Evolutionary conservation across 2,329 filamentous ascomycete species (phyloP), one percentile per base, ranked within the genome.

Genomic region (Knufia fluminis): DNA sequence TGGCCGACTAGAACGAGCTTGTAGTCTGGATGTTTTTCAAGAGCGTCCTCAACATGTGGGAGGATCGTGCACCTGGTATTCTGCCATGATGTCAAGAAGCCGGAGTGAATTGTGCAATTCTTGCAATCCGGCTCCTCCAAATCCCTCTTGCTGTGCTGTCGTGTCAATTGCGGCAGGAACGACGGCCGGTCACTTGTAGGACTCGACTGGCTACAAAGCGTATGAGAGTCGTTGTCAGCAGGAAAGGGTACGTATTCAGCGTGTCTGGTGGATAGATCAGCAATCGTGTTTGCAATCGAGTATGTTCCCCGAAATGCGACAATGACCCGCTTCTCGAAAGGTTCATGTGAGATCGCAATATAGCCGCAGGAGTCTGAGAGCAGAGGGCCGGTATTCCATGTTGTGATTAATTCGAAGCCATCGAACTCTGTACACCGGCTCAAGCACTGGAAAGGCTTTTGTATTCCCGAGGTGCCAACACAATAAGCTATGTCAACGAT

Each of bases 401-500:
- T 86, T 33, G 77, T 82, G 52, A 92, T 73, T 26, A 98, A 76
- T 54, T 87, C 82, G 57, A 97, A 82, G 2, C 75, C 72, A 1
- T 85, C 80, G 55, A 97, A 96, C 50, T 96, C 88, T 32, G 73
- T 72, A 68, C 92, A 98, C 57, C 86, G 85, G 52, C 86, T 92
- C 12, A 83, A 77, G 67, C 92, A 98, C 26, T 76, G 70, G 65
- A 98, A 98, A 0, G 92, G 92, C 57, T 82, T 81, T 44, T 76
- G 74, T 53, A 98, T 82, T 33, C 91, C 92, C 0, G 85, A 83
- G 3, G 78, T 82, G 54, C 90, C 89, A 51, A 97, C 86, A 66
- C 92, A 98, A 69, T 97, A 97, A 42, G 88, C 75, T 52, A 97
- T 92, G 65, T 98, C 92, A 54, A 96, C 91, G 22, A 97, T 77